Conservation (phyloP, 495 filamentous ascomycete genomes). For the Xylaria curta region DNA sequence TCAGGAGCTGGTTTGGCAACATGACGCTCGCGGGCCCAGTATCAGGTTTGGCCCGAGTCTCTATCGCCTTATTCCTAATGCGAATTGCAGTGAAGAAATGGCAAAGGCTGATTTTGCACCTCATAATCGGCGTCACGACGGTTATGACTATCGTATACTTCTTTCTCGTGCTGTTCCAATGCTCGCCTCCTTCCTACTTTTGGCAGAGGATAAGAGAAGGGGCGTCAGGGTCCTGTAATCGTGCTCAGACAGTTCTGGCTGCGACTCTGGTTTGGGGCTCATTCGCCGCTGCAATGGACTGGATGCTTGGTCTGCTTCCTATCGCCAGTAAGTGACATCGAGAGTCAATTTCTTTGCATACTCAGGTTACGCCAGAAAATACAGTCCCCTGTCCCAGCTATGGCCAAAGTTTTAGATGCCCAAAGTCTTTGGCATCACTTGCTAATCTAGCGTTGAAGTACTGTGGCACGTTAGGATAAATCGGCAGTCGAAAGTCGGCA, state of each 20-base stretch:
- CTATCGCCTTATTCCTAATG: slow-evolving; percentile 50
- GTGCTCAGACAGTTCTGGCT: slow-evolving; percentile 33
- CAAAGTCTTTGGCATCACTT: neutral
- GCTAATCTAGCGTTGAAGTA: slow-evolving; percentile 28
- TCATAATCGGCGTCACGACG: slow-evolving; percentile 32
- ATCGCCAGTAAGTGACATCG: slow-evolving; percentile 34
- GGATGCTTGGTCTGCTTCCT: slow-evolving; percentile 50
- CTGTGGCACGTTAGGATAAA: slow-evolving; percentile 51
- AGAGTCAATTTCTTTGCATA: neutral
- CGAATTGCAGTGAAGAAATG: slow-evolving; percentile 40
- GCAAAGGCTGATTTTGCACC: slow-evolving; percentile 47
- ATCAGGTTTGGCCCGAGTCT: slow-evolving; percentile 46
- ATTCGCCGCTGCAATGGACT: slow-evolving; percentile 47
- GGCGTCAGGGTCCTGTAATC: slow-evolving; percentile 42
- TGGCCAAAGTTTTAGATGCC: neutral
- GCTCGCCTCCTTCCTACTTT: slow-evolving; percentile 45
- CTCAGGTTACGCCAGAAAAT: neutral
- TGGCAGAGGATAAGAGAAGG: slow-evolving; percentile 40
- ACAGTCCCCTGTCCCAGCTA: neutral
- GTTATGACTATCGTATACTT: slow-evolving; percentile 42
- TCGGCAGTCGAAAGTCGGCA: slow-evolving; percentile 39
- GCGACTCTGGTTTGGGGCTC: slow-evolving; percentile 47
- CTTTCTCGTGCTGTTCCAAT: slow-evolving; percentile 50
- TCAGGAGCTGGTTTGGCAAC: slow-evolving; percentile 40
- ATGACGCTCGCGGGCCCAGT: slow-evolving; percentile 45